Base-by-base conservation (phyloP, 495 filamentous ascomycete species). In the Aspergillus nanangensis region DNA sequence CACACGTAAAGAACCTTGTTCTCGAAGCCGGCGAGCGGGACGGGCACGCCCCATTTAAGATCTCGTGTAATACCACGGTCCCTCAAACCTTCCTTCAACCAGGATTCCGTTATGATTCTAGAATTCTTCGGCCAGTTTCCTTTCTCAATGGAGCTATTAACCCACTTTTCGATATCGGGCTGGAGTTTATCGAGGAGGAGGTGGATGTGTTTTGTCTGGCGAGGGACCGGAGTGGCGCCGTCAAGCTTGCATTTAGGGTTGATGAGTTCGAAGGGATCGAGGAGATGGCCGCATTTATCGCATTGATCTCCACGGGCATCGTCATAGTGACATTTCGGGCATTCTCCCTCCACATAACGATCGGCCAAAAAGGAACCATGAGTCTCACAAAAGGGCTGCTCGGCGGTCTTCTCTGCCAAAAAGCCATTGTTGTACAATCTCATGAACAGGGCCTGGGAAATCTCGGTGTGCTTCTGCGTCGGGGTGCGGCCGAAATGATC, bases 1-100 rank as follows among this genome's bases (percentile, higher is more conserved):
- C 93, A 98, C 31, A 95, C 90, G 54, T 98, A 98, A 49, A 97
- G 76, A 47, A 95, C 90, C 74, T 94, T 94, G 45, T 85, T 75
- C 45, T 84, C 83, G 38, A 83, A 92, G 8, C 74, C 80, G 13
- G 72, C 64, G 18, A 66, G 58, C 27, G 87, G 84, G 11, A 89
- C 77, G 8, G 82, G 76, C 11, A 84, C 86, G 56, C 90, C 90
- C 90, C 90, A 96, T 63, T 83, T 88, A 39, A 97, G 72, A 67
- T 95, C 90, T 53, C 92, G 69, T n/a, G 90, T 96, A 58, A 97
- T 96, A 48, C 86, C 87, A 37, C 92, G 84, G 21, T 82, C 79
- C 58, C 88, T 83, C 50, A 96, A 65, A 3, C 90, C 90, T 61
- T 88, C 81, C 38, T 85, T 82, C 53, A 95, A 67, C 90, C 90